Evolutionary conservation across 192 early-diverging fungal genomes (phyloP).

Genomic region (Rhizophagus clarus): DNA sequence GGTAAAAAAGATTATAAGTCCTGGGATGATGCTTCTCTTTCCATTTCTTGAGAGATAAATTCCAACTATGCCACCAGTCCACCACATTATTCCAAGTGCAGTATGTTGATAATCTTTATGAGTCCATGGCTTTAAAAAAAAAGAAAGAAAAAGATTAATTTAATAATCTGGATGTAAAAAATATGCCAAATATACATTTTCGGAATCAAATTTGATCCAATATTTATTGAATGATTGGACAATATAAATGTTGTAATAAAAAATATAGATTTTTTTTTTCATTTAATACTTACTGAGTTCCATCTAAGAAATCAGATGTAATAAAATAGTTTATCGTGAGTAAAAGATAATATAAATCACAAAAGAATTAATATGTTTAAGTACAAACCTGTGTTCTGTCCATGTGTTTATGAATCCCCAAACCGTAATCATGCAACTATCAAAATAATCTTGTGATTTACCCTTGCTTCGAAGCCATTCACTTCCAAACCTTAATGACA

Average conservation of each 20-base stretch:
- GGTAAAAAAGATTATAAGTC: slow-evolving; percentile 63
- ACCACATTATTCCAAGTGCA: slow-evolving; percentile 70
- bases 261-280: neutral
- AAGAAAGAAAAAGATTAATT: neutral
- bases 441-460: slow-evolving; percentile 69
- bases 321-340: neutral
- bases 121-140: slow-evolving; percentile 49
- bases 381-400: slow-evolving; percentile 65
- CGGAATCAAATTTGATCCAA: too few species aligned
- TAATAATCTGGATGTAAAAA: too few species aligned
- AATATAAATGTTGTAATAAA: neutral
- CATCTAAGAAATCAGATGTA: neutral
- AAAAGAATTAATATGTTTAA: neutral
- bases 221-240: too few species aligned
- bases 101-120: slow-evolving; percentile 72
- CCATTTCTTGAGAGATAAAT: slow-evolving; percentile 50
- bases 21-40: slow-evolving; percentile 60
- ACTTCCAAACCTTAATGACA: slow-evolving; percentile 57
- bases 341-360: neutral
- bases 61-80: slow-evolving; percentile 60
- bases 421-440: slow-evolving; percentile 63
- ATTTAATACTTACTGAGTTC: neutral
- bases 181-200: too few species aligned
- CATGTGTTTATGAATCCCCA: slow-evolving; percentile 75
- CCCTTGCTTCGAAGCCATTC: slow-evolving; percentile 58